Conservation (phyloP, 495 filamentous ascomycete genomes). For the Massariosphaeria phaeospora region DNA sequence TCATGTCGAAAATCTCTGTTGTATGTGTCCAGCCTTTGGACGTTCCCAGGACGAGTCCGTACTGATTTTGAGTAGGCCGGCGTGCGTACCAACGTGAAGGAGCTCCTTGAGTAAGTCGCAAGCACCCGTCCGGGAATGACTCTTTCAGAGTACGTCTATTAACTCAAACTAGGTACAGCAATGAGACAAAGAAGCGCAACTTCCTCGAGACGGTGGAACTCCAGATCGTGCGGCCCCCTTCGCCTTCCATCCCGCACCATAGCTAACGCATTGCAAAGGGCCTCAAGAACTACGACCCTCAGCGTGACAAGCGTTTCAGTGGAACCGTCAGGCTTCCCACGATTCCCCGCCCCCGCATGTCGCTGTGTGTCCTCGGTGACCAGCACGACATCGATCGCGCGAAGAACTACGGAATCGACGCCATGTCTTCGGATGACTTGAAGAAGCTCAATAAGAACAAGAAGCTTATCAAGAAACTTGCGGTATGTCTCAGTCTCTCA, state of each 20-base stretch:
- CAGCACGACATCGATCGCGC: conserved; percentile 99
- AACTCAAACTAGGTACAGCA: conserved; percentile 61
- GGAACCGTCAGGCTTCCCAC: conserved; percentile 92
- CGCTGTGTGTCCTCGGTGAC: conserved; percentile 92
- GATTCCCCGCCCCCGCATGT: conserved; percentile 89
- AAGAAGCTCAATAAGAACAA: conserved; percentile 99
- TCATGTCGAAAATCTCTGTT: conserved; percentile 42
- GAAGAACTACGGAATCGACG: conserved; percentile 94
- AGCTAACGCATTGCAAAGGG: no score
- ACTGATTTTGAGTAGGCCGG: not conserved
- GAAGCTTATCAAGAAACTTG: conserved; percentile 92
- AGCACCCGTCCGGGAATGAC: no score
- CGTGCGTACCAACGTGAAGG: conserved; percentile 29
- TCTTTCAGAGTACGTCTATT: not conserved
- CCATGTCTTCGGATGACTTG: conserved; percentile 95
- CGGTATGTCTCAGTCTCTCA: not conserved
- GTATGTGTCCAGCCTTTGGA: conserved; percentile 65
- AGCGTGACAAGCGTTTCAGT: conserved; percentile 99
- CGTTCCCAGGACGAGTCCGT: not conserved
- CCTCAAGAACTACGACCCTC: conserved; percentile 99
- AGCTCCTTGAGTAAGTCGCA: conserved; percentile 82
- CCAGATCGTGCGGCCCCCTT: no score
- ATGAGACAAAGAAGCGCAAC: conserved; percentile 98
- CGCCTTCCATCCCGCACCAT: no score
- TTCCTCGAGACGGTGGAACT: conserved; percentile 95